Percentiles rank a stretch among this genome's conserved stretches.
phyloP scores from a whole-genome alignment of 257 asterid species.

The Plantago elongata region DNA sequence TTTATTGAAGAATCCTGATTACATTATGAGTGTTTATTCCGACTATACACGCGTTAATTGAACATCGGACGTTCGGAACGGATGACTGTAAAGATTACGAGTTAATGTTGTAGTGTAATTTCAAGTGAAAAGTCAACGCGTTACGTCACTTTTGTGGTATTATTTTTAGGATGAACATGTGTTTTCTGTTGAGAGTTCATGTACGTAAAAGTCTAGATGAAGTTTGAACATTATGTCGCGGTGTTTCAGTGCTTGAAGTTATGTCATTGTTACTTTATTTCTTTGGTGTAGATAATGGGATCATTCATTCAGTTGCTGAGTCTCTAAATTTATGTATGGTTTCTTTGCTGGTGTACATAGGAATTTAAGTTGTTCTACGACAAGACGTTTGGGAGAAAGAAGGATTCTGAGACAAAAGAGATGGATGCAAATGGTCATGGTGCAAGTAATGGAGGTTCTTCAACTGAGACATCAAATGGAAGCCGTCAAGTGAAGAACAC shows the following conservation, averaged over 20 bases:
- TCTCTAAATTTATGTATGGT: conserved; percentile 25
- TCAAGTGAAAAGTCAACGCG: no score
- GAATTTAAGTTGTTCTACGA: conserved; percentile 89
- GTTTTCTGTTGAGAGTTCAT: no score
- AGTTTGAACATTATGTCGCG: no score
- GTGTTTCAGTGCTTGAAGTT: not conserved
- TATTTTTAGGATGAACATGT: no score
- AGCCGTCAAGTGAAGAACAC: conserved; percentile 39
- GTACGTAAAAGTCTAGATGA: no score
- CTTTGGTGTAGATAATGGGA: conserved; percentile 18
- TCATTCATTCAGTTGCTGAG: conserved; percentile 3
- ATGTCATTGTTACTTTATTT: not conserved
- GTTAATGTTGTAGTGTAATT: no score
- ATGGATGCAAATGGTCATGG: conserved; percentile 34
- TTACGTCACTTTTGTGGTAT: no score
- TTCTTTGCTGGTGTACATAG: conserved; percentile 39
- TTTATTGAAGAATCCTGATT: no score
- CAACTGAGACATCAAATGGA: conserved; percentile 34
- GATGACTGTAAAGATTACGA: no score
- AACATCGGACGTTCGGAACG: no score
- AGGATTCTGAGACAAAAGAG: conserved; percentile 31
- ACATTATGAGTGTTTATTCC: no score
- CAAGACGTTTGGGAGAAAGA: conserved; percentile 94
- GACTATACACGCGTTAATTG: no score
- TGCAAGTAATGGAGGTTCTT: conserved; percentile 26